Percentiles rank a stretch among this genome's conserved stretches.
These are phyloP conservation scores for Tetrahymena borealis DNA, from an alignment of 73 alveolate species.

Conservation along the genomic window DNA sequence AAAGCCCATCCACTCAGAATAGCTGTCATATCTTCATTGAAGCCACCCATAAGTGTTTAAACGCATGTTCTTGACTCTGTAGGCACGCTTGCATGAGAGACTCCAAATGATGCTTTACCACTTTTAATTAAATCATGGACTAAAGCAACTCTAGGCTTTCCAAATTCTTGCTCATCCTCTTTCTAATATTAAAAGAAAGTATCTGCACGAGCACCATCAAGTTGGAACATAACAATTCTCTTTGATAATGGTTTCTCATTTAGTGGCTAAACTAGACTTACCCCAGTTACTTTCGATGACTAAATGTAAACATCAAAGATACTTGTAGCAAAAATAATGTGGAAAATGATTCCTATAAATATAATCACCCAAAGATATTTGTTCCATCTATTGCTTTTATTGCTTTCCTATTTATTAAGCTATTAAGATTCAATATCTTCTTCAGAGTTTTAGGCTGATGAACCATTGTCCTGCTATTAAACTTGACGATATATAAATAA, in stretches of 20 bases:
- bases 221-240: background rate
- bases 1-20: background rate
- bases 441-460: too few species aligned
- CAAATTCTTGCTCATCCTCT: background rate
- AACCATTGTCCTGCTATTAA: too few species aligned
- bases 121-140: background rate
- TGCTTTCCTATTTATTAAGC: too few species aligned
- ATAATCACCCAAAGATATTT: background rate
- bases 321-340: background rate
- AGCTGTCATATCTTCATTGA: background rate
- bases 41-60: background rate
- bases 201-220: background rate
- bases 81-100: background rate
- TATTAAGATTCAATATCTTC: too few species aligned
- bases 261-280: background rate
- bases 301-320: background rate
- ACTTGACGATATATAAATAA: too few species aligned
- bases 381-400: too few species aligned
- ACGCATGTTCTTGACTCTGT: background rate
- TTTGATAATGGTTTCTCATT: background rate
- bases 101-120: background rate
- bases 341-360: background rate
- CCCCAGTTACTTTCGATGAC: background rate
- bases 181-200: background rate
- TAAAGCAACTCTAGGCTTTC: background rate